Conservation (phyloP, 108 stramenopile species). For the Pseudonitzschia delicatissima region DNA sequence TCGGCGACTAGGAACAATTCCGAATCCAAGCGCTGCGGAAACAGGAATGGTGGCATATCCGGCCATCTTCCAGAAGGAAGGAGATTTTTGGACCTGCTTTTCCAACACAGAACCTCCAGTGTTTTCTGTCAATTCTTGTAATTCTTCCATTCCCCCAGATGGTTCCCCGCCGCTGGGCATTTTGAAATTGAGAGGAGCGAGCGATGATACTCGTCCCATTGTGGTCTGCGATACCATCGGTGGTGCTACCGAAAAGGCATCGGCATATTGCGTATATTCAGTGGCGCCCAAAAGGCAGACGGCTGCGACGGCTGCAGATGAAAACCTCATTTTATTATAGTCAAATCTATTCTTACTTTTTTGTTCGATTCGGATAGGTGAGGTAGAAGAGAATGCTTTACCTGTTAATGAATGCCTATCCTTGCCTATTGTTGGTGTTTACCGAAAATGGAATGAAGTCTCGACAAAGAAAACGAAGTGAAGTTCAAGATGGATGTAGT, state of each 20-base stretch:
- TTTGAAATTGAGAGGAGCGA: slow-evolving; percentile 30
- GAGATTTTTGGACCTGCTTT: slow-evolving; percentile 44
- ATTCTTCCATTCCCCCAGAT: slow-evolving; percentile 49
- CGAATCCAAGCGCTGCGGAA: slow-evolving; percentile 50
- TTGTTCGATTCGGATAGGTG: neutral
- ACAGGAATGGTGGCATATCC: slow-evolving; percentile 54
- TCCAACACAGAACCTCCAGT: slow-evolving; percentile 16
- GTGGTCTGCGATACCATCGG: slow-evolving; percentile 6
- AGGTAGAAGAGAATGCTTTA: too few relatives aligned
- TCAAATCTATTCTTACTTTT: neutral
- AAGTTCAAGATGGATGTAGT: slow-evolving; percentile 1
- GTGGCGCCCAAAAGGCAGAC: slow-evolving; percentile 14
- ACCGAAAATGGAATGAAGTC: neutral
- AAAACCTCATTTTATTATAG: slow-evolving; percentile 24
- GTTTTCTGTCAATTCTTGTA: slow-evolving; percentile 43
- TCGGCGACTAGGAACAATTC: slow-evolving; percentile 41
- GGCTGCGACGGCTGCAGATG: slow-evolving; percentile 28
- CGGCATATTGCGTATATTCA: slow-evolving; percentile 3
- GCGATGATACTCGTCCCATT: slow-evolving; percentile 2
- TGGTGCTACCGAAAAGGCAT: slow-evolving; percentile 19
- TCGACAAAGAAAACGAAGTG: neutral
- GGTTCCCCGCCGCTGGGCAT: slow-evolving; percentile 19
- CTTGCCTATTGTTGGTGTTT: too few relatives aligned
- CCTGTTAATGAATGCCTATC: too few relatives aligned
- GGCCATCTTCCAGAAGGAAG: slow-evolving; percentile 42